Evolutionary conservation across 2,329 filamentous ascomycete species (phyloP), one percentile per base, ranked within the genome.

Genomic region (Xylariaceae sp.): DNA sequence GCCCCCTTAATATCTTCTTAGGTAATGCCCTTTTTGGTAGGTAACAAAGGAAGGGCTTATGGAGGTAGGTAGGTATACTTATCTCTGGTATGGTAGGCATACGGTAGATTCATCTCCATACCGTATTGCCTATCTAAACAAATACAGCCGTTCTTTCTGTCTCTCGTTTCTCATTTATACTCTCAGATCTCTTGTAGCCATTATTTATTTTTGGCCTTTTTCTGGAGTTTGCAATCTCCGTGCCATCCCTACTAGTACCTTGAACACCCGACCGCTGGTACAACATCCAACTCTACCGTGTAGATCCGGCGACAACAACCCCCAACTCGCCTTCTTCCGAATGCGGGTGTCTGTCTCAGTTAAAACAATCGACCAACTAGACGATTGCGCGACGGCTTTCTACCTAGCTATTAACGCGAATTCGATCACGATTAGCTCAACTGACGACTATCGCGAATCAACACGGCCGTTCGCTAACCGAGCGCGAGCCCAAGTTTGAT

Each of bases 311-410:
- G 33, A 24, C 48, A 26, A 53, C 34, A 17, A 19, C 36, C 3
- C 39, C 16, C 21, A 14, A 28, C 12, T 23, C 23, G 37, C 43
- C n/a, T n/a, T n/a, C n/a, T n/a, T n/a, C n/a, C 37, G 43, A 48
- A 53, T 53, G 43, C 55, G 44, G 44, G 7, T 58, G 55, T 58
- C 49, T 58, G 55, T 58, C 49, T 58, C 37, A 49, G 17, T 34
- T 37, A 21, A 17, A 17, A 19, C 28, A 36, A 23, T 37, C 14
- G 33, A 44, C 16, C 12, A 36, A 52, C 39, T n/a, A 9, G 28
- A 21, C 33, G 23, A n/a, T 29, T 9, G 31, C 19, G 34, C 24
- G 28, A 49, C 24, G n/a, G 2, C 16, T 26, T 19, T 26, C 43
- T 24, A 16, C 28, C 43, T 28, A 24, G 34, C 14, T 46, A 39